These are phyloP conservation scores for Fusarium begoniae DNA, from an alignment of 2,329 filamentous ascomycete genomes.

Conservation along the genomic window DNA sequence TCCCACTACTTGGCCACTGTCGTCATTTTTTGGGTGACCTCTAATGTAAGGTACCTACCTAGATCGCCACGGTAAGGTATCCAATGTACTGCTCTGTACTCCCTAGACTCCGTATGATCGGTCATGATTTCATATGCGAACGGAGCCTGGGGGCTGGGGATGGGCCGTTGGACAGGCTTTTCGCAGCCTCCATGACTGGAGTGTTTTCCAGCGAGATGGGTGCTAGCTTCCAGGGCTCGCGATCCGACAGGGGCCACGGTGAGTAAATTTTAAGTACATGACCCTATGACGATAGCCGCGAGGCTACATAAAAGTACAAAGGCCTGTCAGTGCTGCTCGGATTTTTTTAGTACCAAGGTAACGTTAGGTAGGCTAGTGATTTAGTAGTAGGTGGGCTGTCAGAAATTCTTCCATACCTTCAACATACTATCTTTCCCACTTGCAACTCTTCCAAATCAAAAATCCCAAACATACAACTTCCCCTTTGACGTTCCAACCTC, in stretches of 20 bases:
- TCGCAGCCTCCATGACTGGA: conserved; percentile 1
- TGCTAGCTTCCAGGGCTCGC: conserved; percentile 21
- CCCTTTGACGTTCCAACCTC: conserved; percentile 3
- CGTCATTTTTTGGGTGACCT: neutral
- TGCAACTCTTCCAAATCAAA: conserved; percentile 28
- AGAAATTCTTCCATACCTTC: conserved; percentile 33
- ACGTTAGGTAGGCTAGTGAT: neutral
- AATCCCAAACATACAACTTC: conserved; percentile 24
- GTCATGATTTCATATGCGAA: neutral
- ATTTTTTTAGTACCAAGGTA: conserved; percentile 9
- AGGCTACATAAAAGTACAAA: conserved; percentile 5
- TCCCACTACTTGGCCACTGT: neutral
- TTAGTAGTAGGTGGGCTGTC: conserved; percentile 22
- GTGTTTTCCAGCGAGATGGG: conserved; percentile 23
- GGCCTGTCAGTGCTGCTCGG: neutral
- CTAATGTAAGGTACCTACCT: conserved; percentile 6
- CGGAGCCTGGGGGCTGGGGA: conserved; percentile 7
- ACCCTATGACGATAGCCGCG: no score
- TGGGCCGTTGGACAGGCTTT: conserved; percentile 1
- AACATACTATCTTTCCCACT: conserved; percentile 20
- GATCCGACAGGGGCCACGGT: neutral
- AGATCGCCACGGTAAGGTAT: neutral
- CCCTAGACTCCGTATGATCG: neutral
- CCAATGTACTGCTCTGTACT: neutral
- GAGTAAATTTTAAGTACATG: conserved; percentile 4